Evolutionary conservation across 495 filamentous ascomycete genomes (phyloP).

Genomic region (Hypoxylon subgilvum): DNA sequence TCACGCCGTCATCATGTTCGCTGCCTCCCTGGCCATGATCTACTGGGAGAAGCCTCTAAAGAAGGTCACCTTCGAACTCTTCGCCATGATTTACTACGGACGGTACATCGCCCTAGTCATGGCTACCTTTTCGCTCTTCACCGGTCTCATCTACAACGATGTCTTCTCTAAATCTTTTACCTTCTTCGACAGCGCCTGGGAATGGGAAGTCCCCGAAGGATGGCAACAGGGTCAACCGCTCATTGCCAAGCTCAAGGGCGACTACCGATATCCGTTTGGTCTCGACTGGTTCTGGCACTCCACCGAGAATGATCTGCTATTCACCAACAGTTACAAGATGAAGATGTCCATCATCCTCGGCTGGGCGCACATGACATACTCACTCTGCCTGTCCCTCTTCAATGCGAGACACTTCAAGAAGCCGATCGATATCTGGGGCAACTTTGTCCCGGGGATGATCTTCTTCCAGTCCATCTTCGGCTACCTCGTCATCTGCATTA

Average conservation of each 20-base stretch:
- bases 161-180: slow-evolving; percentile 91
- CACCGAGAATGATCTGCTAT: slow-evolving; percentile 89
- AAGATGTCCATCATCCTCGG: slow-evolving; percentile 96
- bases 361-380: slow-evolving; percentile 98
- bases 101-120: slow-evolving; percentile 98
- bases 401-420: slow-evolving; percentile 95
- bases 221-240: slow-evolving; percentile 66
- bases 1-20: slow-evolving; percentile 84
- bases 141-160: slow-evolving; percentile 97
- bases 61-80: slow-evolving; percentile 90
- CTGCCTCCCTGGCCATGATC: slow-evolving; percentile 85
- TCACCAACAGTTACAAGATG: slow-evolving; percentile 99
- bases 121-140: slow-evolving; percentile 96
- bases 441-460: slow-evolving; percentile 96
- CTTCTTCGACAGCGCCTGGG: slow-evolving; percentile 87
- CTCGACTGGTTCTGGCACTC: slow-evolving; percentile 97
- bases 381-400: slow-evolving; percentile 87
- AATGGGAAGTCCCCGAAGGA: slow-evolving; percentile 70
- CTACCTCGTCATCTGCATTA: slow-evolving; percentile 88
- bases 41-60: slow-evolving; percentile 90
- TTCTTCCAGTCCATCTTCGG: slow-evolving; percentile 99
- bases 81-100: slow-evolving; percentile 97
- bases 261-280: slow-evolving; percentile 91
- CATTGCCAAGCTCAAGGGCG: slow-evolving; percentile 64
- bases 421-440: slow-evolving; percentile 92